A percentile compares a stretch with the other conserved stretches of the same genome.
phyloP scores from a whole-genome alignment of 345 rosid species.

The Cardamine chenopodiifolia region DNA sequence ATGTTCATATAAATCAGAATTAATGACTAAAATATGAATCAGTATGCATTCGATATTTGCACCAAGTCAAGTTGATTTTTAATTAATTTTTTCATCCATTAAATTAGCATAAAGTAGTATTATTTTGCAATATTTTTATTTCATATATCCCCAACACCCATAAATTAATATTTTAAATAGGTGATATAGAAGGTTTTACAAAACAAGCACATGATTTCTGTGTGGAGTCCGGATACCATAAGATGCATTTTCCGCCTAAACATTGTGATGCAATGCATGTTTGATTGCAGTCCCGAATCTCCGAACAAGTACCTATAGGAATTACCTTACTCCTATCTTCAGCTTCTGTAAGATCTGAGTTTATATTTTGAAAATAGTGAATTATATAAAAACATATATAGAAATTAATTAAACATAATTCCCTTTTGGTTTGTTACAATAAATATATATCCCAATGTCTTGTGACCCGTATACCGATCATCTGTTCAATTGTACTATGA shows the following conservation, averaged over 20 bases:
- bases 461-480: neutral
- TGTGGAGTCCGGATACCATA: slow-evolving; percentile 21
- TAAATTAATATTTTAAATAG: neutral
- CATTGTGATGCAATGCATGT: slow-evolving; percentile 30
- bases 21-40: neutral
- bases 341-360: slow-evolving; percentile 15
- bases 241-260: slow-evolving; percentile 31
- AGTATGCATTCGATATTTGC: neutral
- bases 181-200: slow-evolving; percentile 1
- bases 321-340: slow-evolving; percentile 29
- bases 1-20: neutral
- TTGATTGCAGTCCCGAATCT: slow-evolving; percentile 32
- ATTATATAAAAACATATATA: neutral
- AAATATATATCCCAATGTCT: neutral
- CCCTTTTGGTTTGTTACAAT: neutral
- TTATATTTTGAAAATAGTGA: slow-evolving; percentile 15
- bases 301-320: slow-evolving; percentile 31
- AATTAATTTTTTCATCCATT: too few relatives aligned
- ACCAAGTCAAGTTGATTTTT: neutral
- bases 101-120: neutral
- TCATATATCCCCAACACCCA: neutral
- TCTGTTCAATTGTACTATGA: neutral
- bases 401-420: neutral
- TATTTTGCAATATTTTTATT: neutral
- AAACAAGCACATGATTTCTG: slow-evolving; percentile 29